phyloP scores from a whole-genome alignment of 805 yeast genomes.

The Metschnikowia picachoensis region DNA sequence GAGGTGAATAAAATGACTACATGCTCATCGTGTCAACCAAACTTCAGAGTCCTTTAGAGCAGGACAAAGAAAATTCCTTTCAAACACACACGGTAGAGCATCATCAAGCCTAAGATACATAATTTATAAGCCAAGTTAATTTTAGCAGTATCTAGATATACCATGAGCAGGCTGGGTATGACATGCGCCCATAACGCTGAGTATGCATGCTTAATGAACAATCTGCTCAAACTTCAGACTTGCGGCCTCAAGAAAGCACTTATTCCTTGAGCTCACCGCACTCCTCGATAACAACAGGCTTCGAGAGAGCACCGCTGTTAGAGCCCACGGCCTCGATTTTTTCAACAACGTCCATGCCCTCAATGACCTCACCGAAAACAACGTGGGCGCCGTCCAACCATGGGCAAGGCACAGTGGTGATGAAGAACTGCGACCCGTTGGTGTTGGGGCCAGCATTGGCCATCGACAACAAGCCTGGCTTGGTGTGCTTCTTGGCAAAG shows the following conservation, averaged over 20 bases:
- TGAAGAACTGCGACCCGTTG: conserved; percentile 93
- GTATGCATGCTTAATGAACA: too few relatives aligned
- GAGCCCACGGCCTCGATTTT: conserved; percentile 53
- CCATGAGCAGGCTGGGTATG: too few relatives aligned
- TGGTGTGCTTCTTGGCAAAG: conserved; percentile 62
- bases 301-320: conserved; percentile 17
- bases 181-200: too few relatives aligned
- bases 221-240: too few relatives aligned
- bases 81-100: too few relatives aligned
- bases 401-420: conserved; percentile 83
- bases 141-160: too few relatives aligned
- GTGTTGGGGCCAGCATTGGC: conserved; percentile 75
- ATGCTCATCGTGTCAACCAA: too few relatives aligned
- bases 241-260: background rate
- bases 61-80: too few relatives aligned
- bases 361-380: conserved; percentile 91
- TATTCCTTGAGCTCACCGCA: conserved; percentile 24
- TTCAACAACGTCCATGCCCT: conserved; percentile 79
- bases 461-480: conserved; percentile 64
- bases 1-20: too few relatives aligned
- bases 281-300: conserved; percentile 25
- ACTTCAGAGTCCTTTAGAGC: too few relatives aligned
- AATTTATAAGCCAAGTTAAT: too few relatives aligned
- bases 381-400: conserved; percentile 97
- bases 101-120: too few relatives aligned